A percentile compares a stretch with the other conserved stretches of the same genome.
These are phyloP conservation scores for Xylaria digitata DNA, from an alignment of 2,329 filamentous ascomycete species.

Conservation along the genomic window DNA sequence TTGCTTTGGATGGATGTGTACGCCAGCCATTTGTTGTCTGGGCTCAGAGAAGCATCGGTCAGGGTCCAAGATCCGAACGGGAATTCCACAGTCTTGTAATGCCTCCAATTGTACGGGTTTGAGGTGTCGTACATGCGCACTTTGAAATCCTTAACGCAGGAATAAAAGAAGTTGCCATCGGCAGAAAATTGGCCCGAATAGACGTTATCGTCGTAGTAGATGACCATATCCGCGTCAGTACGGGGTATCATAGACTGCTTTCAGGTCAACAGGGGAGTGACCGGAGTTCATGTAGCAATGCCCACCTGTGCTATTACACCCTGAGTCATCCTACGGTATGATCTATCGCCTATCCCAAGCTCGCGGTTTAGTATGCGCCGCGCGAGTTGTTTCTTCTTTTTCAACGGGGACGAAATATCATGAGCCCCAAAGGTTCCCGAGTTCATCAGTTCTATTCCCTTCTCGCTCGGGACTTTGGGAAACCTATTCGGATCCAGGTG, in stretches of 20 bases:
- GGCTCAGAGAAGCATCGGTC: slow-evolving; percentile 90
- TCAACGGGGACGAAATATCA: slow-evolving; percentile 59
- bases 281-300: neutral
- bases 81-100: slow-evolving; percentile 90
- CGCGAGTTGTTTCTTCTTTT: slow-evolving; percentile 70
- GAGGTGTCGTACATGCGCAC: slow-evolving; percentile 98
- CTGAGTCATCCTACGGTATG: slow-evolving; percentile 69
- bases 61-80: slow-evolving; percentile 94
- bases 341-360: slow-evolving; percentile 74
- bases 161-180: slow-evolving; percentile 97
- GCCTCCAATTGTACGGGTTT: slow-evolving; percentile 93
- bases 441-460: slow-evolving; percentile 81
- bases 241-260: slow-evolving; percentile 78
- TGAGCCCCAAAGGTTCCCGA: slow-evolving; percentile 83
- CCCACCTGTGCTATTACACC: slow-evolving; percentile 75
- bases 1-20: slow-evolving; percentile 89
- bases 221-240: slow-evolving; percentile 82
- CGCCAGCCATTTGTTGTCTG: slow-evolving; percentile 90
- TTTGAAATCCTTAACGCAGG: slow-evolving; percentile 89
- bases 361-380: slow-evolving; percentile 83
- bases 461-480: slow-evolving; percentile 85
- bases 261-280: slow-evolving; percentile 34
- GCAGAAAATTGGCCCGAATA: slow-evolving; percentile 98
- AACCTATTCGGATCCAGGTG: slow-evolving; percentile 69
- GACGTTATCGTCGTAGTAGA: slow-evolving; percentile 86